Base-by-base conservation (phyloP, 176 grass and related monocot genomes). In the Oryza punctata region DNA sequence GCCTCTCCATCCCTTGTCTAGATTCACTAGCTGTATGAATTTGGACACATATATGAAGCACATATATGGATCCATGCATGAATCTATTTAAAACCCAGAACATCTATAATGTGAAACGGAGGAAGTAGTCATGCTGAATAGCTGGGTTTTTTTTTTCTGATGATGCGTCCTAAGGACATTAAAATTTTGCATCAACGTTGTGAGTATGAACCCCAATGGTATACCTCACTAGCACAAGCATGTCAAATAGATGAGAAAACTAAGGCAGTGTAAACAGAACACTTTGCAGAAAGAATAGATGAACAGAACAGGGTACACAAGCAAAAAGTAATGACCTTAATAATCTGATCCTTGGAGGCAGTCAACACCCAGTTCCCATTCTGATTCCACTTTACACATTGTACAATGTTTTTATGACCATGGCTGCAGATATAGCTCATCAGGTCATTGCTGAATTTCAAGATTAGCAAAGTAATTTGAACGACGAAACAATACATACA, bases 331-430 rank as follows among this genome's bases (percentile, higher is more conserved):
- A 72, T 47, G 72, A 98, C 96, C 93, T 99, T 99, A 88, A 99
- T 94, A 61, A 91, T 94, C 85, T 99, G 96, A 90, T 99, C 96
- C 75, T 99, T 99, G 43, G 96, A 99, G 68, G 96, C 79, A 89
- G 93, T 99, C 85, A 99, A 76, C 71, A 99, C 87, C 96, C 96
- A 99, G 81, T 99, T 99, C 69, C 96, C 96, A 87, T 99, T 99
- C 80, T 92, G 96, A 87, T 99, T 99, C 96, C 96, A 99, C 82
- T 96, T 99, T 41, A 99, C 96, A 89, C 93, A 94, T 61, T 95
- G 91, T 67, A 98, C 96, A 75, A 92, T 98, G 65, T 98, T 98
- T 90, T 98, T 98, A 74, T 98, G 96, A 84, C 93, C 96, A 85
- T 98, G 96, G 79, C 93, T 98, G 87, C 82, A 94, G 33, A 89